Evolutionary conservation across 441 rosid species (phyloP), one percentile per base, ranked within the genome.

Genomic region (Gossypium schwendimanii): DNA sequence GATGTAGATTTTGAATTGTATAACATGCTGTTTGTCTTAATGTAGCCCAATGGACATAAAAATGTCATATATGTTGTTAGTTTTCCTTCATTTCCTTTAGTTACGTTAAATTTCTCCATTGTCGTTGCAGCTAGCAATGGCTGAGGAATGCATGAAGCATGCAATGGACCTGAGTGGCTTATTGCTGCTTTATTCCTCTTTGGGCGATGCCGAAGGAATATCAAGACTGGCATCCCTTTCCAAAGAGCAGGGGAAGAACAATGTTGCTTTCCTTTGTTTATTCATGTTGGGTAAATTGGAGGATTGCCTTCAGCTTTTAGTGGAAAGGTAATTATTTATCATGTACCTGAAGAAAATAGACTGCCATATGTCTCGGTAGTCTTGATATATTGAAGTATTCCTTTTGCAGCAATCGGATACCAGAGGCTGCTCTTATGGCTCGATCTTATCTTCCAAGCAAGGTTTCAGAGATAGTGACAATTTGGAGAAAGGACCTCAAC

Each of bases 381-480:
- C 47, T 20, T 59, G 9, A 69, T 79, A 24, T 76, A 54, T 65
- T 79, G 69, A 84, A 75, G 53, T 69, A 64, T 79, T 80, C 77
- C 73, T 75, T 66, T 76, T 73, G 77, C 86, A 96, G 99, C 81
- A 93, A 92, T 85, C 96, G 99, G 79, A 87, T 96, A 84, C 99
- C 99, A 57, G 99, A 96, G 84, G 99, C 99, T 77, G 97, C 97
- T 75, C 83, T 93, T 80, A 88, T 96, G 96, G 98, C 98, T 44
- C 84, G 99, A 72, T 96, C 98, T 3, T 96, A 89, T 82, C 96
- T 93, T 82, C 98, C 97, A 26, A 91, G 97, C 87, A 96, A 87
- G 84, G 98, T 91, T 80, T 87, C 98, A 12, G 94, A 90, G 82
- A 91, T 96, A 77, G 96, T 93, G 57, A 87, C 93, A 71, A 78